These are phyloP conservation scores for Dianthus caryophyllus DNA, from an alignment of 148 eudicot genomes.

Conservation along the genomic window DNA sequence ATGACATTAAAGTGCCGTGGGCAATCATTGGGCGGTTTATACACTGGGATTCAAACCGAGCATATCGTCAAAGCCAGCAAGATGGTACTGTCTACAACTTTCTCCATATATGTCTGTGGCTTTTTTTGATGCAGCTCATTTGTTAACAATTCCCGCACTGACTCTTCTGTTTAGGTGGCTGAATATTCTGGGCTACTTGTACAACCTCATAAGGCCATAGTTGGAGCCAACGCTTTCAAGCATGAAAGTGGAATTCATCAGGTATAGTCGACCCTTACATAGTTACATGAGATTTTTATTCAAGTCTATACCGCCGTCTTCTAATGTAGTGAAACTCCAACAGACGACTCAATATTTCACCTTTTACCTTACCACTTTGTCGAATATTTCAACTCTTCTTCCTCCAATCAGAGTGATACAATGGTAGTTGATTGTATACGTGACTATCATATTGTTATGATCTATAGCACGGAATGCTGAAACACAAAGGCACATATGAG, in stretches of 20 bases:
- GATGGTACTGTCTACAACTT: conserved; percentile 29
- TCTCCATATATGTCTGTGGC: background rate
- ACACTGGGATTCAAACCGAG: conserved; percentile 42
- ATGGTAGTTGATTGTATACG: background rate
- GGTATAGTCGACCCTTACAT: conserved; percentile 13
- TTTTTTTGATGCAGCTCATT: background rate
- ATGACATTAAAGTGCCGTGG: conserved; percentile 58
- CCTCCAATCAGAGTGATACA: background rate
- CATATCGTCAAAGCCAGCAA: conserved; percentile 44
- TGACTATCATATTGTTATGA: conserved; percentile 15
- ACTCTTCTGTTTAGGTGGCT: conserved; percentile 31
- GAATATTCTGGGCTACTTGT: conserved; percentile 43
- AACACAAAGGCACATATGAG: conserved; percentile 82
- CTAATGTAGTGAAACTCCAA: background rate
- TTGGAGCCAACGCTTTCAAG: conserved; percentile 59
- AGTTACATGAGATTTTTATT: background rate
- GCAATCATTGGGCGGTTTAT: conserved; percentile 35
- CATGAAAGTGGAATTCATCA: conserved; percentile 58
- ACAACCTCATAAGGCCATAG: conserved; percentile 58
- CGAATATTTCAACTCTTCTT: background rate
- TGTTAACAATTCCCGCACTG: background rate
- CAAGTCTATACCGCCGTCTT: background rate
- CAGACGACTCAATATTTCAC: background rate
- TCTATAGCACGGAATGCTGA: conserved; percentile 91
- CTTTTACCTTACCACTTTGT: background rate